These are phyloP conservation scores for Pseudodiploospora longispora DNA, from an alignment of 2,329 filamentous ascomycete species.

Conservation along the genomic window DNA sequence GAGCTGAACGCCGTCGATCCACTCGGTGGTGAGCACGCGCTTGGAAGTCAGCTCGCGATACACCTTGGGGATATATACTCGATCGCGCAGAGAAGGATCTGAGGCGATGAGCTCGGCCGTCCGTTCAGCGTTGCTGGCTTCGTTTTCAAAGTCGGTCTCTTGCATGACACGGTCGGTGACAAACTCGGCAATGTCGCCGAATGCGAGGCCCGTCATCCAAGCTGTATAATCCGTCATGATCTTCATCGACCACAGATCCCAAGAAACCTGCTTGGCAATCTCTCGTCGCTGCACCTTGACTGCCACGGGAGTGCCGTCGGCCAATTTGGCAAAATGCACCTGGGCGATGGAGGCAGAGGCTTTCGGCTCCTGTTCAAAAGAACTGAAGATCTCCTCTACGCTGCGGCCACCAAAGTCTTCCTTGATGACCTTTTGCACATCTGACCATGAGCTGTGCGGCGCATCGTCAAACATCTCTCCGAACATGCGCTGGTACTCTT, in stretches of 20 bases:
- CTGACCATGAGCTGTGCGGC: conserved; percentile 2
- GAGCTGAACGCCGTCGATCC: conserved; percentile 5
- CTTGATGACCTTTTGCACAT: conserved; percentile 2
- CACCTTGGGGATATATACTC: conserved; percentile 6
- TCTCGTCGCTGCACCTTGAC: conserved; percentile 4
- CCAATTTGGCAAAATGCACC: conserved; percentile 4
- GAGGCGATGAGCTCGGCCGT: conserved; percentile 1
- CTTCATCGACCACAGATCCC: conserved; percentile 23
- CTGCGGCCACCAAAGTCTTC: conserved; percentile 8
- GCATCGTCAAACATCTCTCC: conserved; percentile 8
- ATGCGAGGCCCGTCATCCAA: neutral
- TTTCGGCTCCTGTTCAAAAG: conserved; percentile 3
- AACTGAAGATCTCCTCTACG: conserved; percentile 2
- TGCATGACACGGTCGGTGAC: conserved; percentile 6
- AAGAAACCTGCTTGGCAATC: conserved; percentile 4
- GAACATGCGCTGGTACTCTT: conserved; percentile 6
- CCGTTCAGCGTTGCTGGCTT: conserved; percentile 1
- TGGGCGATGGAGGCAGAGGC: conserved; percentile 6
- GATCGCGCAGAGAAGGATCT: neutral
- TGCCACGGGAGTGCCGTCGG: conserved; percentile 2
- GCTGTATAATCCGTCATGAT: neutral
- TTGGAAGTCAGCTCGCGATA: conserved; percentile 2
- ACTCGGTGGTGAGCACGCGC: conserved; percentile 4
- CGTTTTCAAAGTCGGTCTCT: conserved; percentile 8
- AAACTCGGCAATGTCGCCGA: conserved; percentile 3